Base-by-base conservation (phyloP, 2,329 filamentous ascomycete genomes). In the Rhynchosporium agropyri region DNA sequence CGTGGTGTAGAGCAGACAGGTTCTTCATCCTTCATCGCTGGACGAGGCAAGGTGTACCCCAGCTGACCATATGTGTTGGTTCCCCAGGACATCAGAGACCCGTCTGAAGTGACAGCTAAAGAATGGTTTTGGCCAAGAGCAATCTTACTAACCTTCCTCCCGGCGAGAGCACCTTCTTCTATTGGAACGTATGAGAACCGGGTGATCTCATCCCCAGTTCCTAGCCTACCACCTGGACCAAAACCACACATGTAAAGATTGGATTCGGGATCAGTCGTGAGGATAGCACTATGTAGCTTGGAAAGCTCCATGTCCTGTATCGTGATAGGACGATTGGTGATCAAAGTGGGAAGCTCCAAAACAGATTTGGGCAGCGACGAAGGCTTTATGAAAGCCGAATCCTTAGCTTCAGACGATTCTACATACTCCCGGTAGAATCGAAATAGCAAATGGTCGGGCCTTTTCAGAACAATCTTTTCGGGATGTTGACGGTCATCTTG, bases 81-180 rank as follows among this genome's bases (percentile, higher is more conserved):
- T 7, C 95, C 95, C 95, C 95, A 99, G 1, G 92, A 95, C 80
- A 91, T 97, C 5, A 97, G 85, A 69, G 96, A 91, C n/a, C 95
- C 94, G 59, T 88, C 83, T n/a, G 87, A 87, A 3, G 91, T 90
- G 5, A 98, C 80, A 1, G 92, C 94, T 74, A 99, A 81, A 3
- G 90, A 91, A 74, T 99, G 95, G 68, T 97, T 95, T 73, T 96
- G 91, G 0, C 95, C 95, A 3, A 99, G 81, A 1, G 92, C 92
- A 53, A 97, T 83, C n/a, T 87, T 84, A 2, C 84, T 79, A 4
- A 97, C 83, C 69, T 87, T 90, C 74, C 88, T 93, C 58, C 91
- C 89, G 0, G 83, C 80, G 3, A 97, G 79, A 1, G 81, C 84
- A 1, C 90, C 90, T 1, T 87, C 87, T 73, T 93, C 89, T 2